These are phyloP conservation scores for Ormosia emarginata DNA, from an alignment of 306 rosid species.

Conservation along the genomic window DNA sequence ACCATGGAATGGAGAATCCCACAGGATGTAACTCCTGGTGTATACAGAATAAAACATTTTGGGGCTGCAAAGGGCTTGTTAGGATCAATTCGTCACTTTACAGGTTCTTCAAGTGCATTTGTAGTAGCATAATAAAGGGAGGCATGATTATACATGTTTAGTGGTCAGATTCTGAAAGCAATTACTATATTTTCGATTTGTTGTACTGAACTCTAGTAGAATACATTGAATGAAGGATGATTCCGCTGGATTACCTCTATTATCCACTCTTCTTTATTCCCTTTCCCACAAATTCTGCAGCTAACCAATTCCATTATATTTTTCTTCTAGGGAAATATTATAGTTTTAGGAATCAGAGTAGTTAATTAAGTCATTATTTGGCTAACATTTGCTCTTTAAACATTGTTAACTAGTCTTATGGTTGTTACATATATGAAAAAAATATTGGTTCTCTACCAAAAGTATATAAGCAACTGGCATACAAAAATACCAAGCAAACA, in stretches of 20 bases:
- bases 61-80: constrained; percentile 72
- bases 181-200: background rate
- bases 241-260: background rate
- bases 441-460: too few relatives aligned
- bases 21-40: constrained; percentile 52
- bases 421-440: background rate
- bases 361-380: background rate
- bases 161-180: background rate
- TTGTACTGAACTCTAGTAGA: background rate
- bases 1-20: constrained; percentile 91
- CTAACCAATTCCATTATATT: background rate
- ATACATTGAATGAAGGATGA: constrained; percentile 7
- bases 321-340: background rate
- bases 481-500: too few relatives aligned
- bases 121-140: constrained; percentile 51
- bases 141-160: background rate
- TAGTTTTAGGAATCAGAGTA: background rate
- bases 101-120: constrained; percentile 88
- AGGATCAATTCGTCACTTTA: constrained; percentile 71
- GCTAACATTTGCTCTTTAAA: background rate
- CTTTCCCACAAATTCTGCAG: background rate
- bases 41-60: constrained; percentile 79
- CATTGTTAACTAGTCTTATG: background rate
- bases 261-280: background rate
- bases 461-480: too few relatives aligned